Base-by-base conservation (phyloP, 306 rosid species). In the Prunus mira region DNA sequence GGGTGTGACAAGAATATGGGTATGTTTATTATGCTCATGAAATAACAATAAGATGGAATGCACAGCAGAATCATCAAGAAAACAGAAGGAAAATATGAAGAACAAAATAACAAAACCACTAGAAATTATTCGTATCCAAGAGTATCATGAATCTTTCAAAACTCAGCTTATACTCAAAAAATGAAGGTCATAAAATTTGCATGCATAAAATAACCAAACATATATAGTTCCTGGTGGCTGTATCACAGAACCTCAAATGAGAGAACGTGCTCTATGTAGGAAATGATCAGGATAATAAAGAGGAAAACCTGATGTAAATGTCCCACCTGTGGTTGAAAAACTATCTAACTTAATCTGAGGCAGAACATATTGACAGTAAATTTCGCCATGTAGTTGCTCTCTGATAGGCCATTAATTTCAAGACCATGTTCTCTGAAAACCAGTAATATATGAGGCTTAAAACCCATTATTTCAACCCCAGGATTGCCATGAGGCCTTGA, bases 221-320 rank as follows among this genome's bases (percentile, higher is more conserved):
- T 19, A 19, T 7, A 18, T 54, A 54, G 54, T 9, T 32, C n/a
- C 3, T 2, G 14, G 43, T 27, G 12, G 20, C 19, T 51, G 19
- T 51, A 13, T 13, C 54, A 67, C 19, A 43, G 47, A 34, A 61
- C 43, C 47, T 74, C 43, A 45, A 45, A 27, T 25, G 43, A 73
- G 69, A 45, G 34, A 60, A 18, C 2, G 3, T 15, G n/a, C 76
- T 38, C 22, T 55, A 43, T 24, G 11, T 3, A 45, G 45, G 19
- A 49, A 76, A 52, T 9, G 15, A 17, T 22, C 27, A 43, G 17
- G 74, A 67, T 50, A 77, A 18, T 15, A 61, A 57, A 19, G 67
- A 56, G 80, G 68, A 67, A 76, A 47, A 76, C 74, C 73, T 19
- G 73, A 41, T 46, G 13, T 32, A 67, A 14, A 56, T 43, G 52